These are phyloP conservation scores for Spergularia azorica DNA, from an alignment of 179 eudicot genomes.

Conservation along the genomic window DNA sequence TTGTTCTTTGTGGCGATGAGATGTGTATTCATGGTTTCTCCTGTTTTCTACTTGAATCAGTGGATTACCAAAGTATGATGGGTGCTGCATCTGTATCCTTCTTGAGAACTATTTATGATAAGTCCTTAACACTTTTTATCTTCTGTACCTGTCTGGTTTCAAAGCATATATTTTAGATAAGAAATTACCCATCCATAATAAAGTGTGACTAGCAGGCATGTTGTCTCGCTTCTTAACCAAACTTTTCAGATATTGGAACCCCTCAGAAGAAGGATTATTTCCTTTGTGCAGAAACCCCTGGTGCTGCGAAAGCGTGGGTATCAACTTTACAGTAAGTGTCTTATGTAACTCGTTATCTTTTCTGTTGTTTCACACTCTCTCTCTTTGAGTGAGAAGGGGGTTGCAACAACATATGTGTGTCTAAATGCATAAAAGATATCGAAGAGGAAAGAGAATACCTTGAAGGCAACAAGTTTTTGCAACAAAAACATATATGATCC, in stretches of 20 bases:
- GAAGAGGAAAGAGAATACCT: no score
- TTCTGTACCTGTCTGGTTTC: background rate
- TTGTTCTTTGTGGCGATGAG: slow-evolving; percentile 18
- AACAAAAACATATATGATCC: background rate
- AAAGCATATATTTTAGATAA: background rate
- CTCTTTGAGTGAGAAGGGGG: no score
- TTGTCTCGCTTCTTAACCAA: slow-evolving; percentile 46
- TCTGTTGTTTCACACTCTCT: background rate
- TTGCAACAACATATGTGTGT: no score
- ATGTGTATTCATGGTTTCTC: slow-evolving; percentile 24
- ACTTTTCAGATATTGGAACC: slow-evolving; percentile 80
- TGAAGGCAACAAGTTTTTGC: background rate
- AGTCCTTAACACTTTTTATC: background rate
- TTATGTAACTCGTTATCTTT: slow-evolving; percentile 13
- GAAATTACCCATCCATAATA: background rate
- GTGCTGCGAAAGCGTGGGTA: slow-evolving; percentile 97
- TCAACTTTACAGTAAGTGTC: slow-evolving; percentile 86
- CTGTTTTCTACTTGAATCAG: slow-evolving; percentile 47
- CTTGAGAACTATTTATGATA: slow-evolving; percentile 26
- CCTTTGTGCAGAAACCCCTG: slow-evolving; percentile 99
- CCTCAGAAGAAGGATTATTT: slow-evolving; percentile 96
- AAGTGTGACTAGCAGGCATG: no score
- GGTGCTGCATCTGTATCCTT: slow-evolving; percentile 96
- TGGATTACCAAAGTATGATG: slow-evolving; percentile 94
- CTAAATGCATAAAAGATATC: no score